These are phyloP conservation scores for Magnolia kwangsiensis DNA, from an alignment of 164 flowering plant genomes.

Conservation along the genomic window DNA sequence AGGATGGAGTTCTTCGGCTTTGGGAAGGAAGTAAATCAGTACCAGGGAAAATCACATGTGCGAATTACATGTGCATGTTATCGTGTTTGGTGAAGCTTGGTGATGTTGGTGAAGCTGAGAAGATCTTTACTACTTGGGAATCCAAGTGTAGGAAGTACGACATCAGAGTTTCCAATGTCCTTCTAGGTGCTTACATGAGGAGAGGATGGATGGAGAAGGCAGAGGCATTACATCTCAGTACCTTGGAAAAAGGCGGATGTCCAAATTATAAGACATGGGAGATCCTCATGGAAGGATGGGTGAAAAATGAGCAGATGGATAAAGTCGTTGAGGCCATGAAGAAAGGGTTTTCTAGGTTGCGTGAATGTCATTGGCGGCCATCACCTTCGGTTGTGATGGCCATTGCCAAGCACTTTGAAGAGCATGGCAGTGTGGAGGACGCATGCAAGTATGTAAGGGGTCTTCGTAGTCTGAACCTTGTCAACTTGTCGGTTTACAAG, in stretches of 20 bases:
- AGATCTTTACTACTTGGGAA: conserved; percentile 47
- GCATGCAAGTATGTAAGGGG: conserved; percentile 25
- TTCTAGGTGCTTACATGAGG: conserved; percentile 53
- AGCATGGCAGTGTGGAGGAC: conserved; percentile 30
- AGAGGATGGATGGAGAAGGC: conserved; percentile 46
- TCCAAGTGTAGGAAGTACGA: conserved; percentile 43
- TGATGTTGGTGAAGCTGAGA: conserved; percentile 48
- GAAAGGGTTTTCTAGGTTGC: conserved; percentile 36
- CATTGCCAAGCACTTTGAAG: conserved; percentile 40
- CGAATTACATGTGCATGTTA: conserved; percentile 44
- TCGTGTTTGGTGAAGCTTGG: conserved; percentile 53
- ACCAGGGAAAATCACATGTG: conserved; percentile 39
- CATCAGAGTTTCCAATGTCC: conserved; percentile 56
- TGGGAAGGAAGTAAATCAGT: conserved; percentile 54
- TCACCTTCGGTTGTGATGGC: conserved; percentile 25
- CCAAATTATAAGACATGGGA: conserved; percentile 76
- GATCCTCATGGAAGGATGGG: conserved; percentile 61
- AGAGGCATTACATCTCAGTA: conserved; percentile 42
- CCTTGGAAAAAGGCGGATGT: conserved; percentile 48
- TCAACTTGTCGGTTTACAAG: conserved; percentile 40
- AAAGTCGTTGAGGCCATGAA: conserved; percentile 52
- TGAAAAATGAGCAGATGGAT: conserved; percentile 42
- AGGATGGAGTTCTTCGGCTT: conserved; percentile 45
- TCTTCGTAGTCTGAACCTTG: conserved; percentile 30
- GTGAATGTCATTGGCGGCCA: conserved; percentile 45